Conservation (phyloP, 108 stramenopile species). For the Cyclotella cryptica region DNA sequence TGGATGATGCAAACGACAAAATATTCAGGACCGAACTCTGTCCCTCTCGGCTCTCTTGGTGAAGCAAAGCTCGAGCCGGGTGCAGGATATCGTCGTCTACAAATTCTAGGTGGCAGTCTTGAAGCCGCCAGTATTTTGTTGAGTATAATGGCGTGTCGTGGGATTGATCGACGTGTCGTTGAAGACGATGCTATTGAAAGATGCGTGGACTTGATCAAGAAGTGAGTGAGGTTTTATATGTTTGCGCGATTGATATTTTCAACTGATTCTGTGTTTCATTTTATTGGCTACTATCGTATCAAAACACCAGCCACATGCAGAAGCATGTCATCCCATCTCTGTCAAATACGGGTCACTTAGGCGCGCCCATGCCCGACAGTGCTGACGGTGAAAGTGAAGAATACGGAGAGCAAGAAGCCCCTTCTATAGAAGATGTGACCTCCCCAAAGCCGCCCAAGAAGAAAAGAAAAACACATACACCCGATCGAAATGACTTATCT, state of each 20-base stretch:
- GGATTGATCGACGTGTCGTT: conserved; percentile 80
- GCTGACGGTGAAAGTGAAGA: conserved; percentile 13
- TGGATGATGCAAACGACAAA: conserved; percentile 52
- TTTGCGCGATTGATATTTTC: background rate
- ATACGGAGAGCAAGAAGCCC: conserved; percentile 40
- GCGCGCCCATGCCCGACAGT: conserved; percentile 24
- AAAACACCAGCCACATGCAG: conserved; percentile 44
- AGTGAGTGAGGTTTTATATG: conserved; percentile 7
- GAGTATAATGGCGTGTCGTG: conserved; percentile 75
- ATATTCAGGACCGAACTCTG: conserved; percentile 44
- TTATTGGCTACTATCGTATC: background rate
- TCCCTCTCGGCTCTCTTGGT: conserved; percentile 44
- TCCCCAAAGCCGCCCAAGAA: conserved; percentile 33
- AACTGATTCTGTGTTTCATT: too few species aligned
- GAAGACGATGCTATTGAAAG: conserved; percentile 88
- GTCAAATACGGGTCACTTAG: conserved; percentile 74
- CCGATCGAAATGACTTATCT: conserved; percentile 33
- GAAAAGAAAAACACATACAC: conserved; percentile 27
- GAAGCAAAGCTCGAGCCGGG: conserved; percentile 48
- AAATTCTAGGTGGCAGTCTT: conserved; percentile 51
- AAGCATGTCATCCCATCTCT: conserved; percentile 80
- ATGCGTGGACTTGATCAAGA: conserved; percentile 76
- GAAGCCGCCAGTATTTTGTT: conserved; percentile 84
- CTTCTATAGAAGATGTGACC: conserved; percentile 11
- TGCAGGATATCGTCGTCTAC: conserved; percentile 50